These are phyloP conservation scores for Davidsoniella virescens DNA, from an alignment of 2,329 filamentous ascomycete genomes.

Conservation along the genomic window DNA sequence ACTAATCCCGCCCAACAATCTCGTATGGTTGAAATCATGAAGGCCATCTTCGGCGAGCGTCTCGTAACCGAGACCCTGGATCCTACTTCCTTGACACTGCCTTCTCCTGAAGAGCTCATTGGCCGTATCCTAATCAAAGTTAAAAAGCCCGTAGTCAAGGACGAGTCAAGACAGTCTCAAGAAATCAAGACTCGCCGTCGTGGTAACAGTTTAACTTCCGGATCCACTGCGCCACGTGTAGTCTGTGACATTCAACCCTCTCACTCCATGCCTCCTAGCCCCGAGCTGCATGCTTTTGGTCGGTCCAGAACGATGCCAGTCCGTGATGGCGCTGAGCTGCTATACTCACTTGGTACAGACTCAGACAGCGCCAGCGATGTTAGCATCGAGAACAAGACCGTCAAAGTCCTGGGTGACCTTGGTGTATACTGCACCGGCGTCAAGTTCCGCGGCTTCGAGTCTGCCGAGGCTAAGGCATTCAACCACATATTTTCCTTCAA, in stretches of 20 bases:
- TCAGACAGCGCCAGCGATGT: slow-evolving; percentile 41
- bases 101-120: slow-evolving; percentile 73
- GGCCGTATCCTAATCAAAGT: slow-evolving; percentile 84
- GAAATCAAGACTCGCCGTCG: slow-evolving; percentile 32
- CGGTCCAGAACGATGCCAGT: slow-evolving; percentile 1
- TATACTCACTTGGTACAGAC: slow-evolving; percentile 61
- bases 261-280: slow-evolving; percentile 37
- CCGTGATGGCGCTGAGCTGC: slow-evolving; percentile 14
- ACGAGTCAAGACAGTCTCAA: slow-evolving; percentile 22
- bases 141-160: slow-evolving; percentile 50
- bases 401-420: slow-evolving; percentile 64
- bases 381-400: slow-evolving; percentile 65
- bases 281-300: slow-evolving; percentile 28
- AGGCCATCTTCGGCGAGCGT: slow-evolving; percentile 62
- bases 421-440: slow-evolving; percentile 61
- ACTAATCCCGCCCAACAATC: slow-evolving; percentile 71
- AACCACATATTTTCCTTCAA: slow-evolving; percentile 96
- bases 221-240: slow-evolving; percentile 40
- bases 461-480: slow-evolving; percentile 62
- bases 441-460: slow-evolving; percentile 71
- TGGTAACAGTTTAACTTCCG: slow-evolving; percentile 62
- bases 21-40: slow-evolving; percentile 81
- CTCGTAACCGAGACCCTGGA: slow-evolving; percentile 64
- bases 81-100: slow-evolving; percentile 50
- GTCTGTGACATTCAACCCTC: slow-evolving; percentile 31